Conservation (phyloP, 2,329 filamentous ascomycete species). For the Aureobasidium pullulans region DNA sequence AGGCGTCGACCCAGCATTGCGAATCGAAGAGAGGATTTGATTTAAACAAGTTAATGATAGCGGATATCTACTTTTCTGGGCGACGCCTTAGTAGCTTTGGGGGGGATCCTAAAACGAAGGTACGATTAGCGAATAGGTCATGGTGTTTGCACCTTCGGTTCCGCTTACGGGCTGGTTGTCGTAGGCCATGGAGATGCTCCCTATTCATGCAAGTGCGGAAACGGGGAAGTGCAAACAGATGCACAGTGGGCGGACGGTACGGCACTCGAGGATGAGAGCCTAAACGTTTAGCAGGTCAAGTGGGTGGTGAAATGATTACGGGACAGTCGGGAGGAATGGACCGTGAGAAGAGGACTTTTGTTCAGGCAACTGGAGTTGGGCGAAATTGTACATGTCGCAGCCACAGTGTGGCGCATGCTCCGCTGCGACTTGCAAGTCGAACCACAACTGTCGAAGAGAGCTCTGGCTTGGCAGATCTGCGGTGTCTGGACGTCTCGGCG, state of each 20-base stretch:
- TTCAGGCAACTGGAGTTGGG: too few species aligned
- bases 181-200: neutral
- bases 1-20: conserved; percentile 5
- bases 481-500: neutral
- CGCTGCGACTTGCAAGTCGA: too few species aligned
- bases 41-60: neutral
- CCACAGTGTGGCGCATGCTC: too few species aligned
- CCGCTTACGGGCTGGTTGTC: neutral
- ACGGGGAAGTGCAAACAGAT: neutral
- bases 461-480: too few species aligned
- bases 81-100: conserved; percentile 7
- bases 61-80: conserved; percentile 1
- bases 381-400: too few species aligned
- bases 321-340: neutral
- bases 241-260: neutral
- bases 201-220: conserved; percentile 8
- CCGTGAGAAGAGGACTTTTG: neutral
- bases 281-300: neutral
- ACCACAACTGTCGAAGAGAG: too few species aligned
- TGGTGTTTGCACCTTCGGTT: too few species aligned
- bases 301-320: neutral
- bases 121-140: too few species aligned
- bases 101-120: neutral
- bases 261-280: neutral
- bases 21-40: neutral